Percentiles rank a stretch among this genome's conserved stretches.
These are phyloP conservation scores for Trifolium subterraneum DNA, from an alignment of 306 rosid species.

Conservation along the genomic window DNA sequence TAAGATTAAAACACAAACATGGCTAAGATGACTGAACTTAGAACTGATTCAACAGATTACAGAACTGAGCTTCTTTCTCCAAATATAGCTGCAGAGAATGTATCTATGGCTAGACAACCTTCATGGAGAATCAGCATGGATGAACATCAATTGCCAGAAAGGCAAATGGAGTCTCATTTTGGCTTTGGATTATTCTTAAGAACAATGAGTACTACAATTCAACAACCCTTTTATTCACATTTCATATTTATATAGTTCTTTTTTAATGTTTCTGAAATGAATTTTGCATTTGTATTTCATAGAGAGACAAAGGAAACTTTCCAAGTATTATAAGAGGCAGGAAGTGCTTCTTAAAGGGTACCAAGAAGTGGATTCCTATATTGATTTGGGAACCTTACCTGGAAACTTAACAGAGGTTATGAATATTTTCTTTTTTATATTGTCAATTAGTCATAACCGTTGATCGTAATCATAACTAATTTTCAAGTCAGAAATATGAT, in stretches of 20 bases:
- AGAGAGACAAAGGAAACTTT: conserved; percentile 71
- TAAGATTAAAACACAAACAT: conserved; percentile 4
- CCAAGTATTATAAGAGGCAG: conserved; percentile 82
- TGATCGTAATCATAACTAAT: neutral
- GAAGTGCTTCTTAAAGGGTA: conserved; percentile 73
- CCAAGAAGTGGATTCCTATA: conserved; percentile 70
- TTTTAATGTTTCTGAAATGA: conserved; percentile 25
- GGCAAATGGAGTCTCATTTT: conserved; percentile 55
- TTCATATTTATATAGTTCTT: neutral
- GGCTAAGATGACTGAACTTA: conserved; percentile 49
- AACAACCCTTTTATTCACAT: neutral
- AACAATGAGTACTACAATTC: conserved; percentile 48
- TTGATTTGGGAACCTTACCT: conserved; percentile 64
- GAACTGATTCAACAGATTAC: conserved; percentile 65
- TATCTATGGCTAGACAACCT: conserved; percentile 57
- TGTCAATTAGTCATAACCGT: neutral
- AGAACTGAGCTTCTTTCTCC: conserved; percentile 83
- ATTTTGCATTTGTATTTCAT: conserved; percentile 20
- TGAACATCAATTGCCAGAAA: conserved; percentile 58
- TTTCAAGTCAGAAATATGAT: too few relatives aligned
- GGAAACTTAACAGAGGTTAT: conserved; percentile 65
- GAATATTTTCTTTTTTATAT: neutral
- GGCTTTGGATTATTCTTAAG: conserved; percentile 55
- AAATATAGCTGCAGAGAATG: conserved; percentile 43
- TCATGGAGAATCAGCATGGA: conserved; percentile 90